Evolutionary conservation across 1,139 yeast genomes (phyloP), one percentile per base, ranked within the genome.

Genomic region (Hanseniaspora sp.): DNA sequence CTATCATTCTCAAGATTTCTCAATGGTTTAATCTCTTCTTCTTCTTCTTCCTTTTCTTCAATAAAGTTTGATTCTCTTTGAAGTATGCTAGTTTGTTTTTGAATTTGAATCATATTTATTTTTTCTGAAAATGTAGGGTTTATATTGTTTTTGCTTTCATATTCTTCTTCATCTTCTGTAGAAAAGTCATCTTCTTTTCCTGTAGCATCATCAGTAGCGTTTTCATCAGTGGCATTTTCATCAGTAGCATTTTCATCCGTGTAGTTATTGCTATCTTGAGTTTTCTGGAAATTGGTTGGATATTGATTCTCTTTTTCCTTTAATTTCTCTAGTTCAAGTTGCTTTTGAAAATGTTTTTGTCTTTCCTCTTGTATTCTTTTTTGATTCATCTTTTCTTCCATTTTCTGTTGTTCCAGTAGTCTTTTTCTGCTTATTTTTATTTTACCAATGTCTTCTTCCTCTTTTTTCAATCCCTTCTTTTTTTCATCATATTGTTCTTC

Each of bases 201-300:
- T 1, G 51, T 38, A 15, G 17, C 28, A 12, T 38, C 51, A 4
- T 29, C 42, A 2, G 30, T 17, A 5, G 29, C 18, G 5, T 23
- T 34, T 35, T n/a, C 39, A 3, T 35, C 13, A 33, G 13, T 33
- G 9, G 34, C 9, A 33, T 33, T 33, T 8, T 41, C 45, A 12
- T 41, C 45, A 7, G 45, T 41, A 29, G 45, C 46, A 15, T 31
- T 15, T 31, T 30, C 46, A 30, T 43, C 46, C 30, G 46, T 43
- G 13, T 11, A 42, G 6, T 43, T 37, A 15, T 9, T 15, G 12
- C 8, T 17, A 11, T 43, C 3, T 13, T 6, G 23, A 23, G 23
- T 23, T 4, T 23, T 23, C 4, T 23, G 23, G 4, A 23, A 23
- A 4, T 23, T 23, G 4, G 2, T 37, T 33, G 17, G 8, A 2